Conservation (phyloP, 768 basidiomycete genomes). For the Hypsizygus marmoreus region DNA sequence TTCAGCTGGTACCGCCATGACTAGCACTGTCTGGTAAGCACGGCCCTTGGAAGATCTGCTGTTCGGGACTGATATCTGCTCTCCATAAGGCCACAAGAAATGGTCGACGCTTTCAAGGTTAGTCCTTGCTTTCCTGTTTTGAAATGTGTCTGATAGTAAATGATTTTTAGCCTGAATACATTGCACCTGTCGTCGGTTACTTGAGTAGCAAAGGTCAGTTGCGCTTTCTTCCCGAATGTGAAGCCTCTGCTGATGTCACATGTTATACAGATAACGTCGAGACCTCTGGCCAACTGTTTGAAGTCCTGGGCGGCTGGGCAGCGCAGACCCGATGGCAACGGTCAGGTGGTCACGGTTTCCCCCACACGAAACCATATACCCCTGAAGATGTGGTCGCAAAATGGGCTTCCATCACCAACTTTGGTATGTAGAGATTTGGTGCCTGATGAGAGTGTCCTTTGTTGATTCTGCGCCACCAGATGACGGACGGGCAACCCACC, state of each 20-base stretch:
- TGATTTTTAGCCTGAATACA: conserved; percentile 75
- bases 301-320: conserved; percentile 89
- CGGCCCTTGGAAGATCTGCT: conserved; percentile 1
- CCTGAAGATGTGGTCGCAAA: conserved; percentile 81
- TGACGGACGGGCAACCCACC: conserved; percentile 83
- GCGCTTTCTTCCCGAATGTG: neutral
- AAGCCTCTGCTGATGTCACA: neutral
- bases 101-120: conserved; percentile 89
- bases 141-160: neutral
- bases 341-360: conserved; percentile 85
- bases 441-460: neutral
- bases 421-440: conserved; percentile 52
- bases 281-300: conserved; percentile 77
- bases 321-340: conserved; percentile 94
- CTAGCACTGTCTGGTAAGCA: conserved; percentile 72
- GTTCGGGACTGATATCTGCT: neutral
- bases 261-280: conserved; percentile 64
- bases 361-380: conserved; percentile 68
- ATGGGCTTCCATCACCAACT: conserved; percentile 84
- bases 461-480: conserved; percentile 40
- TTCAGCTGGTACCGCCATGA: conserved; percentile 91
- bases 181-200: conserved; percentile 92
- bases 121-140: neutral
- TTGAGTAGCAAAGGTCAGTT: conserved; percentile 69
- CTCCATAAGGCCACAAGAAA: conserved; percentile 66